Base-by-base conservation (phyloP, 805 yeast genomes). In the Suhomyces prunicola region DNA sequence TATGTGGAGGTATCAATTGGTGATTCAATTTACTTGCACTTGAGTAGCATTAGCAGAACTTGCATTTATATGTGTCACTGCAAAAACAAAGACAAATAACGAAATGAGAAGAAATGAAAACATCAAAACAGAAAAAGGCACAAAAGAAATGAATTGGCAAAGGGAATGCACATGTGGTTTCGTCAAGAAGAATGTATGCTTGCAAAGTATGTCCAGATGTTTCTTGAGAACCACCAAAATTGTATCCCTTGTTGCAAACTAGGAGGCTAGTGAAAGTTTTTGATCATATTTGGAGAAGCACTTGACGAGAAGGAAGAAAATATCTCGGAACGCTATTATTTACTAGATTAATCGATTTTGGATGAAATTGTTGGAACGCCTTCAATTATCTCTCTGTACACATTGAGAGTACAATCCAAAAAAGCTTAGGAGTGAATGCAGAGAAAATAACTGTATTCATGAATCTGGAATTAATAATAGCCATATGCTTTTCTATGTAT, bases 401-500 rank as follows among this genome's bases (percentile, higher is more conserved):
- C 42, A 39, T 17, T 39, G 42, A 39, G 42, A 17, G 9, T 9
- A 39, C 22, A 6, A 36, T 36, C 42, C 42, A 19, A 39, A 19
- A 39, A 17, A 39, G 23, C 23, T 39, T 39, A 12, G 6, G 13
- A 15, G 24, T 39, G 42, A 39, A 19, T 39, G 24, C 42, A 39
- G 42, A 39, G 42, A 19, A 39, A 17, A 19, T 17, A 8, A 9
- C 33, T 39, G 42, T 19, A 39, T 39, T 17, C 42, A 46, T 31
- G n/a, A 40, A 46, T 46, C 48, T 27, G 48, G 48, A 46, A 19
- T 31, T 23, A 48, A 48, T 48, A 48, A 48, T 48, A 41, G 26
- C 15, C 44, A 29, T 24, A 48, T 48, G 47, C 54, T 54, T 54
- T 54, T 54, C 57, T 54, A 47, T 41, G 22, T 47, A 48, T 54